phyloP scores from a whole-genome alignment of 2,329 filamentous ascomycete genomes.

The Diaporthe nobilis region DNA sequence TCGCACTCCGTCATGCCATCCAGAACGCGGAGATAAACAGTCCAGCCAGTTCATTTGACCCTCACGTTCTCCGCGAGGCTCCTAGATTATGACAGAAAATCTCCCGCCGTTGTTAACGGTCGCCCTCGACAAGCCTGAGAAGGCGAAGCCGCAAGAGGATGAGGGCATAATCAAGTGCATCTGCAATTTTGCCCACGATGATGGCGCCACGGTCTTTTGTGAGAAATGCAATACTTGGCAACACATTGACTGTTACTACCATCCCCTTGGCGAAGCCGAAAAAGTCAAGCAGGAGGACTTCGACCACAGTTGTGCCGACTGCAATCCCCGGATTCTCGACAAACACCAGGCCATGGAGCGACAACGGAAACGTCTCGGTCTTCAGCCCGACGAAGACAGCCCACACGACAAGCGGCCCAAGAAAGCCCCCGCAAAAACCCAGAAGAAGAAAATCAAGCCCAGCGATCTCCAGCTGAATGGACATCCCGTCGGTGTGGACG shows the following conservation, averaged over 20 bases:
- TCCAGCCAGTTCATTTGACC: conserved; percentile 55
- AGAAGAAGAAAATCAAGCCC: conserved; percentile 45
- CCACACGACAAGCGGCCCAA: conserved; percentile 78
- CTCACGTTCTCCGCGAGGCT: conserved; percentile 58
- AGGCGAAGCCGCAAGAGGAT: conserved; percentile 75
- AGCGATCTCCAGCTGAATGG: conserved; percentile 73
- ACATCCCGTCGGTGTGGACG: conserved; percentile 71
- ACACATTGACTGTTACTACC: conserved; percentile 97
- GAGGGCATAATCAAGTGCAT: conserved; percentile 96
- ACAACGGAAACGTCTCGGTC: conserved; percentile 71
- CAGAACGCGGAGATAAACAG: conserved; percentile 66
- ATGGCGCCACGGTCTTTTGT: conserved; percentile 97
- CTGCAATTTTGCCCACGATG: conserved; percentile 92
- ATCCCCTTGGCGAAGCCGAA: conserved; percentile 75
- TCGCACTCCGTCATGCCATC: conserved; percentile 72
- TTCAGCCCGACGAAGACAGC: conserved; percentile 60
- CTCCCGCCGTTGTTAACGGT: conserved; percentile 66
- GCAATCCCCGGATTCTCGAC: conserved; percentile 83
- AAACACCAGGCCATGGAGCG: conserved; percentile 81
- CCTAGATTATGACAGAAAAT: conserved; percentile 75
- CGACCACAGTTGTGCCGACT: conserved; percentile 90
- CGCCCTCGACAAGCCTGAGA: conserved; percentile 57
- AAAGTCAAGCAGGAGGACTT: conserved; percentile 76
- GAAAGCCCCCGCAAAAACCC: conserved; percentile 69
- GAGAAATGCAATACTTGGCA: conserved; percentile 98